Base-by-base conservation (phyloP, 2,329 filamentous ascomycete species). In the Microcyclospora tardicrescens region DNA sequence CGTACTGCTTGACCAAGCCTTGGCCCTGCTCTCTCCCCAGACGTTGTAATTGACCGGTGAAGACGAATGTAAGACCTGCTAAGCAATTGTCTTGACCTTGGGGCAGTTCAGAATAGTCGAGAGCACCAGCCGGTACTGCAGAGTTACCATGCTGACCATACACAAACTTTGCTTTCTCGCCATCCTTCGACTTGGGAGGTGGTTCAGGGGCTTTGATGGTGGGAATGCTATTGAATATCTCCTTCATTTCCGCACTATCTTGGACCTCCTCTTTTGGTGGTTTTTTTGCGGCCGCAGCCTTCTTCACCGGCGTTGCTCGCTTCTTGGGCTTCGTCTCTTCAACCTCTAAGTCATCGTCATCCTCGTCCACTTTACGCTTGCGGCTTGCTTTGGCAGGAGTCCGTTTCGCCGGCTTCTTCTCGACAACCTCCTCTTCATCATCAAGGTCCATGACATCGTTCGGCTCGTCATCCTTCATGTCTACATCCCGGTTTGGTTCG, bases 21-120 rank as follows among this genome's bases (percentile, higher is more conserved):
- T 87, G 80, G 1, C 77, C 89, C 51, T 94, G 86, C 5, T 93
- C 86, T 43, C 91, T 78, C 33, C 82, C 79, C 40, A 96, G 73
- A 0, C 75, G 79, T 43, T 83, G 74, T 30, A 96, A 67, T 16
- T 95, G 71, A 16, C 91, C 91, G 0, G 93, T 98, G 53, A 98
- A 98, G 19, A 98, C 91, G 55, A 98, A 98, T 0, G 77, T 82
- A 39, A 96, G 69, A 0, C 93, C 91, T 39, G 79, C 79, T 40
- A 98, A 72, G 56, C 91, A 98, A 51, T 95, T 93, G 10, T 91
- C 84, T 37, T 79, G 78, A 6, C 91, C 91, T 14, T 75, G 72
- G 0, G 91, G 91, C 36, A 95, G 65, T 12, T 93, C 84, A 24
- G 69, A 75, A 9, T 71, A 65, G 10, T 76, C 77, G 15, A 73